Evolutionary conservation across 2,329 filamentous ascomycete species (phyloP).

Genomic region (Bisporella sp.): DNA sequence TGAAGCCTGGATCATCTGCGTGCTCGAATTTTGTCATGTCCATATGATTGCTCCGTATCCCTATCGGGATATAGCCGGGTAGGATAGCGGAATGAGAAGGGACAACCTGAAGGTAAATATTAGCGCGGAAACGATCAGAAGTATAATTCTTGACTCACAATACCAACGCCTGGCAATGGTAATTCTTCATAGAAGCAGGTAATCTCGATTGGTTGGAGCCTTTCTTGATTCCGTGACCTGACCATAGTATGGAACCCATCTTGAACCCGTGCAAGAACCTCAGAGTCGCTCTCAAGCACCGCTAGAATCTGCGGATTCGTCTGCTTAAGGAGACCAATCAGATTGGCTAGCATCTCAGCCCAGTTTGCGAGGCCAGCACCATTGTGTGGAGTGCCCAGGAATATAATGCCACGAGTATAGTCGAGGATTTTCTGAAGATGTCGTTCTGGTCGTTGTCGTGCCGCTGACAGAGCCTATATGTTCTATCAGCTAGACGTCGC

Average conservation of each 20-base stretch:
- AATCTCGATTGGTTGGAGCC: constrained; percentile 16
- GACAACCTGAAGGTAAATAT: neutral
- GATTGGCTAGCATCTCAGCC: constrained; percentile 24
- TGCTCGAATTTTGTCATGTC: constrained; percentile 5
- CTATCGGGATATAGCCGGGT: neutral
- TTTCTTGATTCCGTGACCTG: constrained; percentile 2
- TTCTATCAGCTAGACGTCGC: neutral
- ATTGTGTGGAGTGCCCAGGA: constrained; percentile 33
- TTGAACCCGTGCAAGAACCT: constrained; percentile 22
- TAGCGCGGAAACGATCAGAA: neutral
- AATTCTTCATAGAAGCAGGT: constrained; percentile 32
- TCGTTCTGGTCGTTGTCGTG: constrained; percentile 24
- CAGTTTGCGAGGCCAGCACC: constrained; percentile 30
- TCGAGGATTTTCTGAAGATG: constrained; percentile 27
- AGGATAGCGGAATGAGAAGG: neutral
- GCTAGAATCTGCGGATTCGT: constrained; percentile 28
- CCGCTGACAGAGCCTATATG: neutral
- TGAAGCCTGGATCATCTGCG: constrained; percentile 4
- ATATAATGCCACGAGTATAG: constrained; percentile 24
- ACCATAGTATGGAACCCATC: constrained; percentile 15
- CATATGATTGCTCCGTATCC: constrained; percentile 2
- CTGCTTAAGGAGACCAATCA: constrained; percentile 9
- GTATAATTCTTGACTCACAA: constrained; percentile 4
- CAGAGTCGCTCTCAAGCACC: constrained; percentile 21
- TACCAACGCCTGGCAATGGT: constrained; percentile 17